Evolutionary conservation across 2,329 filamentous ascomycete species (phyloP).

Genomic region (Colletotrichum simmondsii): DNA sequence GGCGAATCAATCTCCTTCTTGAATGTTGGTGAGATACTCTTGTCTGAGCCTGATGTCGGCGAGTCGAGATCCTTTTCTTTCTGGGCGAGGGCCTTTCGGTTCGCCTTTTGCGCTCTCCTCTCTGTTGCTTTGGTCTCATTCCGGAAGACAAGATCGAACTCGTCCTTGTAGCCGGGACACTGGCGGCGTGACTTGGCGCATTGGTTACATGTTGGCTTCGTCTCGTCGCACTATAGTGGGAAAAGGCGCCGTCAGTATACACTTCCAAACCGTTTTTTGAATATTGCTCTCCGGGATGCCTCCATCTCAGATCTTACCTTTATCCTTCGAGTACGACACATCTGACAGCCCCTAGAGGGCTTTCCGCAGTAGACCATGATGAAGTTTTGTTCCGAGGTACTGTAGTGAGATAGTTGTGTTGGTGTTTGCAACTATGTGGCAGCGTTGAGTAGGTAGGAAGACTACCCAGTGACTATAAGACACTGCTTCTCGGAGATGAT

Average conservation of each 20-base stretch:
- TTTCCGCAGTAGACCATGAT: slow-evolving; percentile 75
- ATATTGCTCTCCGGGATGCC: not conserved
- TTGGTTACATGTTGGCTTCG: slow-evolving; percentile 73
- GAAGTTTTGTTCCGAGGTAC: slow-evolving; percentile 12
- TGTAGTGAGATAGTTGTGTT: slow-evolving; percentile 43
- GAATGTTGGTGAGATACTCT: slow-evolving; percentile 35
- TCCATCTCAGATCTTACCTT: slow-evolving; percentile 64
- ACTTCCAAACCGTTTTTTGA: not conserved
- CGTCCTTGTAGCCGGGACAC: slow-evolving; percentile 76
- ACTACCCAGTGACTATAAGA: not conserved
- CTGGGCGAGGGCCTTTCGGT: slow-evolving; percentile 55
- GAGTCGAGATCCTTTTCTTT: slow-evolving; percentile 45
- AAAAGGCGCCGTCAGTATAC: slow-evolving; percentile 33
- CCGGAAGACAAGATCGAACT: slow-evolving; percentile 78
- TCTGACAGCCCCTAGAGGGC: slow-evolving; percentile 77
- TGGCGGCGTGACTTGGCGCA: slow-evolving; percentile 71
- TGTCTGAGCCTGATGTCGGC: slow-evolving; percentile 37
- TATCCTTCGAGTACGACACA: slow-evolving; percentile 78
- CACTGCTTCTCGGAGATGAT: no score
- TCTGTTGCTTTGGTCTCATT: slow-evolving; percentile 78
- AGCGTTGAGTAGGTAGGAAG: not conserved
- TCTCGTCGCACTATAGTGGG: slow-evolving; percentile 70
- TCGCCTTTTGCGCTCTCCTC: slow-evolving; percentile 68
- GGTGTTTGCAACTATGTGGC: not conserved
- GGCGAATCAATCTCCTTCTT: slow-evolving; percentile 35